These are phyloP conservation scores for Hortiboletus flavorubellus DNA, from an alignment of 768 basidiomycete species.

Conservation along the genomic window DNA sequence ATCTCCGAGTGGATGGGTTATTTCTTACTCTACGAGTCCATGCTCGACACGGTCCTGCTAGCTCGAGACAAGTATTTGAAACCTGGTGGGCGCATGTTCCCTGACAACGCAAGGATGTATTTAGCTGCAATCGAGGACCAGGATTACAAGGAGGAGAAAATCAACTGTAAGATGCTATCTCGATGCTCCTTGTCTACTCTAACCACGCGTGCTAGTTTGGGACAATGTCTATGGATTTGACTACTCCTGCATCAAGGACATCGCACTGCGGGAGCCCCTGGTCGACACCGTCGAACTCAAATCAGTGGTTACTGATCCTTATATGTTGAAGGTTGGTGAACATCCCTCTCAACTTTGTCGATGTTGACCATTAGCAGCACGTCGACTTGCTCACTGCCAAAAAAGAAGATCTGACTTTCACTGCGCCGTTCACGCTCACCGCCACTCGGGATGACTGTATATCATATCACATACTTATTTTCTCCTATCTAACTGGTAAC, in stretches of 20 bases:
- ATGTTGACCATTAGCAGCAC: conserved; percentile 46
- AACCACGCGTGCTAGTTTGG: conserved; percentile 69
- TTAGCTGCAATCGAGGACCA: conserved; percentile 98
- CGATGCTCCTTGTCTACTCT: not conserved
- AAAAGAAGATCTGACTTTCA: conserved; percentile 93
- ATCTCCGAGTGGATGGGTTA: conserved; percentile 99
- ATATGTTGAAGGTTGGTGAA: conserved; percentile 68
- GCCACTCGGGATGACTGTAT: conserved; percentile 90
- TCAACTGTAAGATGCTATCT: conserved; percentile 67
- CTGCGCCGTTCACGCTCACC: conserved; percentile 70
- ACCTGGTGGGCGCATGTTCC: conserved; percentile 89
- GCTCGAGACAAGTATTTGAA: conserved; percentile 97
- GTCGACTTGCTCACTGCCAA: conserved; percentile 88
- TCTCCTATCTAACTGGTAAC: not conserved
- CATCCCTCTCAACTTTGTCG: not conserved
- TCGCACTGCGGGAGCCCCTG: conserved; percentile 91
- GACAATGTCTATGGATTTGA: conserved; percentile 99
- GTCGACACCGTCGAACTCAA: conserved; percentile 99
- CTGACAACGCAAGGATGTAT: conserved; percentile 89
- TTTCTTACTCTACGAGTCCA: conserved; percentile 97
- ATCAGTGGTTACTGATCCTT: conserved; percentile 92
- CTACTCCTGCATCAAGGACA: conserved; percentile 99
- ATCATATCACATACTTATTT: conserved; percentile 25
- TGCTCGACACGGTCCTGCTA: conserved; percentile 97
- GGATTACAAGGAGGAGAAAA: conserved; percentile 99